Percentiles rank a stretch among this genome's conserved stretches.
Conservation (phyloP, 108 stramenopile species). For the Cyclotella sp. region DNA sequence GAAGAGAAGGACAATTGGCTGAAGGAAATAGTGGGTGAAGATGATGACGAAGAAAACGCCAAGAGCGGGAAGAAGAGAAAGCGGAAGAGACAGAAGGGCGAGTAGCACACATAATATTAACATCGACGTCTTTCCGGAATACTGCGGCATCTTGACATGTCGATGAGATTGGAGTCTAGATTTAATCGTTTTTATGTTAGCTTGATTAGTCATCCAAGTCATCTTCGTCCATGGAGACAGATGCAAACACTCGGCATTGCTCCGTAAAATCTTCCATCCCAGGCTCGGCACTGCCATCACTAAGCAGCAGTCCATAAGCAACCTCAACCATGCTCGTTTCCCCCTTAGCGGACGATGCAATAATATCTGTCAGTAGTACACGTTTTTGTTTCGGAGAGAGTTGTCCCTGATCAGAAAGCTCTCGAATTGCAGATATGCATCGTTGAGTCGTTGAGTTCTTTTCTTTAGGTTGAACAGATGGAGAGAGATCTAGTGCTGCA, state of each 20-base stretch:
- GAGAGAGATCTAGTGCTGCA: neutral
- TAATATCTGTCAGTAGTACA: constrained; percentile 84
- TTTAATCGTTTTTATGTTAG: constrained; percentile 3
- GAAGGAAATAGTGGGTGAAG: constrained; percentile 53
- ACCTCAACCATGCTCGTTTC: constrained; percentile 82
- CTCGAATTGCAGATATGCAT: constrained; percentile 76
- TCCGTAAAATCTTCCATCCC: constrained; percentile 89
- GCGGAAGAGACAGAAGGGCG: constrained; percentile 1
- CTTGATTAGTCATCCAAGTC: neutral
- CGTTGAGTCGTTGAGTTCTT: constrained; percentile 54
- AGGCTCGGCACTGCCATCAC: constrained; percentile 63
- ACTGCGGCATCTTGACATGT: no score
- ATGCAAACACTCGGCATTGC: constrained; percentile 83
- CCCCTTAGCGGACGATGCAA: constrained; percentile 73
- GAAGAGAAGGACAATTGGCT: constrained; percentile 48
- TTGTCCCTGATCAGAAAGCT: constrained; percentile 62
- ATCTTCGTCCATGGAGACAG: constrained; percentile 26
- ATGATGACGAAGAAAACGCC: constrained; percentile 27
- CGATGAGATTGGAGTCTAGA: no score
- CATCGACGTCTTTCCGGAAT: no score
- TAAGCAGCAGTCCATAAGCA: constrained; percentile 76
- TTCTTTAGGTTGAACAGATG: constrained; percentile 1
- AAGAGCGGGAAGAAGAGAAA: constrained; percentile 32
- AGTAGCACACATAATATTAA: neutral
- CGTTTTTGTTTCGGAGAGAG: constrained; percentile 83